Base-by-base conservation (phyloP, 2,329 filamentous ascomycete species). In the Calonectria leucothoes region DNA sequence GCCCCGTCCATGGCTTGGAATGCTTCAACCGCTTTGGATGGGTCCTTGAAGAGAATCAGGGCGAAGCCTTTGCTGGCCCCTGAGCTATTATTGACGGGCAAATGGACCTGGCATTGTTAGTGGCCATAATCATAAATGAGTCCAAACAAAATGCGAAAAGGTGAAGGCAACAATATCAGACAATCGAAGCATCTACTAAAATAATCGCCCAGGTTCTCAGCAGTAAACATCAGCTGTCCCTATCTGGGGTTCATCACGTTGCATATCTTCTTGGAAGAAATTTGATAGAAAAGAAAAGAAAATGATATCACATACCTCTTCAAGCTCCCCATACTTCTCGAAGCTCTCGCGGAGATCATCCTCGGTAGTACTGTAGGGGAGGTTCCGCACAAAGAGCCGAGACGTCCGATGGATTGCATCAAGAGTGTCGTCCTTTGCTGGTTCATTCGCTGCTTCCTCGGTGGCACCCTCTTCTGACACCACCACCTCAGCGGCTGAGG, bases 101-200 rank as follows among this genome's bases (percentile, higher is more conserved):
- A 87, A 84, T 98, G 96, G 72, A 98, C 92, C 97, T 99, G 85
- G 79, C 64, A 80, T 70, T 74, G 79, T 84, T 79, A 84, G 83
- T 75, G 66, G 65, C 70, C 68, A 52, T 70, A 68, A 61, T 68
- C 51, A 76, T 67, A 78, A 69, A 74, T 33, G 65, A 69, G 71
- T 71, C 66, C 51, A 76, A 71, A 66, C 73, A 71, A 76, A 74
- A 79, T 75, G 76, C 69, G 68, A 73, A 70, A 81, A 55, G 17
- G 2, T 35, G 75, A 74, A 76, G 77, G 78, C 79, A 82, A 75
- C 77, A 76, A 82, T 45, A 79, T 96, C 94, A 97, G 95, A 91
- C 88, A 89, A 86, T 93, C 95, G 93, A 96, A 94, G 95, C 94
- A 98, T 98, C 96, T 99, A 99, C 97, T 98, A 99, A 98, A 97